Percentiles rank a stretch among this genome's conserved stretches.
These are phyloP conservation scores for Stagonosporopsis chrysanthemi DNA, from an alignment of 2,329 filamentous ascomycete genomes.

Conservation along the genomic window DNA sequence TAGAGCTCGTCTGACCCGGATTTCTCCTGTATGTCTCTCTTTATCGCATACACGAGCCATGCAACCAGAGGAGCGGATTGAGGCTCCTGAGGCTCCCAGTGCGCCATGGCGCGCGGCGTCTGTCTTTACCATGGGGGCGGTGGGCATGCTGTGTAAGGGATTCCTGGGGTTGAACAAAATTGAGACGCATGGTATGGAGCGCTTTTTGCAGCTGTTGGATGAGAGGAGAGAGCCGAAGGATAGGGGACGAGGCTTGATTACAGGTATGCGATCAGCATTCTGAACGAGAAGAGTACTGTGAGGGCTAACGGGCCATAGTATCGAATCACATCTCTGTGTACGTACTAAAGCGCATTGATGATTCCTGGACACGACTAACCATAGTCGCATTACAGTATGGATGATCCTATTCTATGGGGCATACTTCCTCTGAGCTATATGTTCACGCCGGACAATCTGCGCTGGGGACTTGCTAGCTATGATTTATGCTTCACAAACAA, in stretches of 20 bases:
- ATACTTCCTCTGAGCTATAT: slow-evolving; percentile 78
- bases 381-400: slow-evolving; percentile 66
- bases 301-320: slow-evolving; percentile 59
- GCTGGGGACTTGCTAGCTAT: slow-evolving; percentile 91
- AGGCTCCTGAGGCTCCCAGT: slow-evolving; percentile 60
- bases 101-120: slow-evolving; percentile 77
- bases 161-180: slow-evolving; percentile 80
- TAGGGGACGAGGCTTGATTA: slow-evolving; percentile 80
- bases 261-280: slow-evolving; percentile 62
- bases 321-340: slow-evolving; percentile 91
- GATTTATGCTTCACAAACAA: slow-evolving; percentile 93
- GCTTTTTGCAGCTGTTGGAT: slow-evolving; percentile 79
- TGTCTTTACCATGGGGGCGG: slow-evolving; percentile 75
- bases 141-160: slow-evolving; percentile 72
- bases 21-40: slow-evolving; percentile 25
- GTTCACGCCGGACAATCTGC: slow-evolving; percentile 75
- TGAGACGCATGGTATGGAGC: slow-evolving; percentile 77
- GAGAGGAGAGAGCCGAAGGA: slow-evolving; percentile 70
- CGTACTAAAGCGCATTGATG: slow-evolving; percentile 52
- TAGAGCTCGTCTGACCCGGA: background rate
- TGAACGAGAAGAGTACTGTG: background rate
- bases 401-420: slow-evolving; percentile 95
- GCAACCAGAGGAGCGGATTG: slow-evolving; percentile 51
- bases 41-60: slow-evolving; percentile 38
- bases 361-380: slow-evolving; percentile 24